These are phyloP conservation scores for Diplocarpon rosae DNA, from an alignment of 2,329 filamentous ascomycete genomes.

Conservation along the genomic window DNA sequence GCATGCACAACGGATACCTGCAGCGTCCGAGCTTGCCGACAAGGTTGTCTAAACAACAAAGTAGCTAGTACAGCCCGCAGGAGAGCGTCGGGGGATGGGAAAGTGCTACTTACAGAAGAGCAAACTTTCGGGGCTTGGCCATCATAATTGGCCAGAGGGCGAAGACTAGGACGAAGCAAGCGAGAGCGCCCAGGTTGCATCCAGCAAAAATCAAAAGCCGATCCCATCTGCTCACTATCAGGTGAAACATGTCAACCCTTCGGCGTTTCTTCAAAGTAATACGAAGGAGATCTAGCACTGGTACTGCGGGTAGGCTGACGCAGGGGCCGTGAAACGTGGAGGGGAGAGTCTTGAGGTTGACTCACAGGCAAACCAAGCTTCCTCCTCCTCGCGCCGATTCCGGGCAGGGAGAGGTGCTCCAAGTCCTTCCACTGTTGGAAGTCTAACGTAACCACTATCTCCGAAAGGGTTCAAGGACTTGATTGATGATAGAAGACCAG, in stretches of 20 bases:
- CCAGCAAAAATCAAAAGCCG: slow-evolving; percentile 83
- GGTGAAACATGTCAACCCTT: slow-evolving; percentile 27
- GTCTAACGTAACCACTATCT: slow-evolving; percentile 74
- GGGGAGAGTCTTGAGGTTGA: slow-evolving; percentile 26
- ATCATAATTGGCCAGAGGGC: slow-evolving; percentile 76
- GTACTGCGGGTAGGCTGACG: slow-evolving; percentile 21
- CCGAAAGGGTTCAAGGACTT: slow-evolving; percentile 83
- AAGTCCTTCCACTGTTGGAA: slow-evolving; percentile 73
- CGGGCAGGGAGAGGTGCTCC: slow-evolving; percentile 81
- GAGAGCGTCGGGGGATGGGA: slow-evolving; percentile 1
- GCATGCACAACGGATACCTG: slow-evolving; percentile 29
- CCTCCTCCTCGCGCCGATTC: slow-evolving; percentile 81
- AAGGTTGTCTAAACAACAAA: slow-evolving; percentile 14
- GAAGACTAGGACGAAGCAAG: slow-evolving; percentile 91
- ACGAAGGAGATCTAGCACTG: slow-evolving; percentile 16
- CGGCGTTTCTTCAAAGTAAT: slow-evolving; percentile 13
- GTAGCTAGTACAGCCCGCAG: slow-evolving; percentile 4
- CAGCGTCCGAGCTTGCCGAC: slow-evolving; percentile 25
- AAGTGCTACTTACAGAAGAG: slow-evolving; percentile 70
- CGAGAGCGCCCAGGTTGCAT: slow-evolving; percentile 79
- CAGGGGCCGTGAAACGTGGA: slow-evolving; percentile 23
- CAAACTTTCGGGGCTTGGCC: slow-evolving; percentile 82
- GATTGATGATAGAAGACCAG: slow-evolving; percentile 68
- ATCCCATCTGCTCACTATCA: slow-evolving; percentile 91
- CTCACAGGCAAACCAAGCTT: slow-evolving; percentile 93